These are phyloP conservation scores for Urochloa ruziziensis DNA, from an alignment of 176 grass and related monocot species.

Conservation along the genomic window DNA sequence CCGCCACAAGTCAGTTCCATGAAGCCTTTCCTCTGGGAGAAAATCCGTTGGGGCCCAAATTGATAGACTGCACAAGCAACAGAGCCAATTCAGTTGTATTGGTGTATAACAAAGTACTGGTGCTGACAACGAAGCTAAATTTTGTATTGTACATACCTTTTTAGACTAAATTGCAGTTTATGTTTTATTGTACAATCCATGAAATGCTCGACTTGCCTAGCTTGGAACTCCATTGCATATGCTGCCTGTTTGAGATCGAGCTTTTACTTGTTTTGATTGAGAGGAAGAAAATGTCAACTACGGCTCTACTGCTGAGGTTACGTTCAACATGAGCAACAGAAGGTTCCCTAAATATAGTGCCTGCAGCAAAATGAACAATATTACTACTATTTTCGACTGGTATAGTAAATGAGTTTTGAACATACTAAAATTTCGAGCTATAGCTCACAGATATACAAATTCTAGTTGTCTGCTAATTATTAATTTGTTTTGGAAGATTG, in stretches of 20 bases:
- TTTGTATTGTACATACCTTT: neutral
- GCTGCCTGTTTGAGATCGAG: neutral
- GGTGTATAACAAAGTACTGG: slow-evolving; percentile 7
- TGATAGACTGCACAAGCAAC: slow-evolving; percentile 33
- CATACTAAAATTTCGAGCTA: neutral
- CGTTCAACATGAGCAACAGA: neutral
- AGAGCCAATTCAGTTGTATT: neutral
- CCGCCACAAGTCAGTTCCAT: slow-evolving; percentile 39
- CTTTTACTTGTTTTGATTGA: neutral
- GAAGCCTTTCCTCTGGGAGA: slow-evolving; percentile 71
- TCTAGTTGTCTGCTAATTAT: neutral
- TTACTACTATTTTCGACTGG: neutral
- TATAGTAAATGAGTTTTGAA: neutral
- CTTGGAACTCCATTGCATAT: neutral
- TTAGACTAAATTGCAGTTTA: neutral
- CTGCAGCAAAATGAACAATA: neutral
- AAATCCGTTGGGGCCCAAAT: slow-evolving; percentile 43
- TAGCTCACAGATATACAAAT: neutral
- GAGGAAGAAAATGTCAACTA: neutral
- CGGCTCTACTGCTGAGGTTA: too few relatives aligned
- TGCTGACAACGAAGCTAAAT: neutral
- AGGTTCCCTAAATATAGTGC: neutral
- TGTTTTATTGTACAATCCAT: neutral
- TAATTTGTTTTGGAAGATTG: neutral
- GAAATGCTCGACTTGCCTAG: neutral